Base-by-base conservation (phyloP, 345 rosid species). In the Passiflora organensis region DNA sequence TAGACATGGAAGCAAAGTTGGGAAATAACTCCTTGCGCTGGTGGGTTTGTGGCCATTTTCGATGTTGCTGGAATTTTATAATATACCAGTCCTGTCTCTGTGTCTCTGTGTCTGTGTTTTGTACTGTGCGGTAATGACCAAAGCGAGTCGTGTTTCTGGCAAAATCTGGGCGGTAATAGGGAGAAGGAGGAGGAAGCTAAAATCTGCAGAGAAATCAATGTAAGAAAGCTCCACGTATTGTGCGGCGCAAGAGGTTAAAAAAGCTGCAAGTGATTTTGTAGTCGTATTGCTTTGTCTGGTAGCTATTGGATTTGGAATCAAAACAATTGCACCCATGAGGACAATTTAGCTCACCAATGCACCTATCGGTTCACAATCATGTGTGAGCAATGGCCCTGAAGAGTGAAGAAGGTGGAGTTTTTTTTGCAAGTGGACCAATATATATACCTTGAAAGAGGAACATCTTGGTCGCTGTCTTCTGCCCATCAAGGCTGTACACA, bases 261-360 rank as follows among this genome's bases (percentile, higher is more conserved):
- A 68, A 56, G 66, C 70, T 64, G 69, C 63, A 46, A 57, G 22
- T 48, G 63, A 58, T 71, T 56, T 49, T 28, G 62, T 51, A 67
- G 57, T 42, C 55, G 48, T 62, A 45, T 63, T 55, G 18, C 8
- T 64, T 77, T 72, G 82, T 74, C 65, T 39, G 28, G 1, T 76
- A 24, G 74, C 62, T 34, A 14, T 69, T 80, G 85, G 72, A 75
- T 57, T 65, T 64, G 78, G 80, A 78, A 78, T 78, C 83, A 53
- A 50, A 23, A 10, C 36, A 41, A 14, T 38, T 23, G 24, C 43
- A 5, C 43, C 51, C 8, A 14, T 28, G 15, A 65, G 5, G 51
- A 47, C 68, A 51, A 36, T 41, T 51, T 43, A 54, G 38, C 58
- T 66, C 63, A 66, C 70, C 72, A 48, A 59, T 71, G 69, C 64